Percentiles rank a stretch among this genome's conserved stretches.
Evolutionary conservation across 116 monocot species (phyloP).

Genomic region (Iris pallida): DNA sequence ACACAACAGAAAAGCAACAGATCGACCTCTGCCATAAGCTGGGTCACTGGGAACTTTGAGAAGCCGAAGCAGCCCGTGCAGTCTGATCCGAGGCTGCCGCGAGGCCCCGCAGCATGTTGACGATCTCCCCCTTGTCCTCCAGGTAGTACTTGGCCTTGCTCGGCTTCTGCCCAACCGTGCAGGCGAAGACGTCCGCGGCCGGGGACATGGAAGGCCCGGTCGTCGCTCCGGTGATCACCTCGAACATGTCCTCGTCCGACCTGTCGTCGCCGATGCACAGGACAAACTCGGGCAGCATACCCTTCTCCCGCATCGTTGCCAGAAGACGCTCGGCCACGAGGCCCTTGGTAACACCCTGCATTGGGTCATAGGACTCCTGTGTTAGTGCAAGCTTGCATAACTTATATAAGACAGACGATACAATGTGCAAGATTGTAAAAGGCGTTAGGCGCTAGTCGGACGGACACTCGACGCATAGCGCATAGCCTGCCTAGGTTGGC

Average conservation of each 20-base stretch:
- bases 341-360: conserved; percentile 57
- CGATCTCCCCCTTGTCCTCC: conserved; percentile 37
- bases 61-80: background rate
- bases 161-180: conserved; percentile 58
- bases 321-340: conserved; percentile 39
- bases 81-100: conserved; percentile 31
- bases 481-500: too few species aligned
- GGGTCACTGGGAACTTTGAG: conserved; percentile 5
- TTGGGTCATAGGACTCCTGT: background rate
- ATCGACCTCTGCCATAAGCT: background rate
- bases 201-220: conserved; percentile 22
- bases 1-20: too few species aligned
- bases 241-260: conserved; percentile 64
- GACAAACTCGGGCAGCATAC: conserved; percentile 41
- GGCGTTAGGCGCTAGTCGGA: too few species aligned
- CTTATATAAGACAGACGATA: too few species aligned
- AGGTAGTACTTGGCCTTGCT: conserved; percentile 60
- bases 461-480: too few species aligned
- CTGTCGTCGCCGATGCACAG: conserved; percentile 61
- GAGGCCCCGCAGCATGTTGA: conserved; percentile 40
- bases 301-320: conserved; percentile 16
- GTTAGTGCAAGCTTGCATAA: too few species aligned
- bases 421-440: too few species aligned
- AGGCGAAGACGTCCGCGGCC: conserved; percentile 40
- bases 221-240: conserved; percentile 28